phyloP scores from a whole-genome alignment of 495 filamentous ascomycete genomes.

The Letharia lupina region DNA sequence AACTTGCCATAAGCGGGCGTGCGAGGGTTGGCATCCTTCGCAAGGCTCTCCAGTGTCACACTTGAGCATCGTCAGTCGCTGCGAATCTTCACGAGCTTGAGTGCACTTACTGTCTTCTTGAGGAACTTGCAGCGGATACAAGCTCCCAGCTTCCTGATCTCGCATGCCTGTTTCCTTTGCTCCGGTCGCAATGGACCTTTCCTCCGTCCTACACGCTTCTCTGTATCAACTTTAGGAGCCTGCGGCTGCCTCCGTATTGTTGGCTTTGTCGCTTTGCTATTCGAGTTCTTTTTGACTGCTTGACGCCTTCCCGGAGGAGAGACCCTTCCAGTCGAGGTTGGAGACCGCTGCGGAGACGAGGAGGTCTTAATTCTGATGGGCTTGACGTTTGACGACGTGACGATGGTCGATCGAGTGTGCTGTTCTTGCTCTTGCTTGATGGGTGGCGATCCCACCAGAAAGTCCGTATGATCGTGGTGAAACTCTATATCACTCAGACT shows the following conservation, averaged over 20 bases:
- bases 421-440: constrained; percentile 22
- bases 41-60: constrained; percentile 94
- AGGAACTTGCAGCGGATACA: constrained; percentile 95
- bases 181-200: constrained; percentile 85
- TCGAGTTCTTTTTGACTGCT: constrained; percentile 60
- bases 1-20: constrained; percentile 89
- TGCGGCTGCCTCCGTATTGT: constrained; percentile 67
- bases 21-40: constrained; percentile 83
- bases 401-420: constrained; percentile 24
- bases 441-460: constrained; percentile 38
- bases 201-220: constrained; percentile 84
- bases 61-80: constrained; percentile 22
- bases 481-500: constrained; percentile 46
- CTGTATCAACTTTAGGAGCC: constrained; percentile 61
- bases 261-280: constrained; percentile 69
- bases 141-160: constrained; percentile 85
- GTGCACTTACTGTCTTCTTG: constrained; percentile 68
- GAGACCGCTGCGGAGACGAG: constrained; percentile 47
- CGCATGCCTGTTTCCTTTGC: constrained; percentile 85
- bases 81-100: background rate
- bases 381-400: constrained; percentile 42
- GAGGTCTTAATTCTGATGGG: constrained; percentile 55
- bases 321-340: constrained; percentile 52
- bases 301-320: constrained; percentile 61
- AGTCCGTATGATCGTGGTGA: constrained; percentile 36